phyloP scores from a whole-genome alignment of 2,329 filamentous ascomycete species.

The Colletotrichum sansevieriae region DNA sequence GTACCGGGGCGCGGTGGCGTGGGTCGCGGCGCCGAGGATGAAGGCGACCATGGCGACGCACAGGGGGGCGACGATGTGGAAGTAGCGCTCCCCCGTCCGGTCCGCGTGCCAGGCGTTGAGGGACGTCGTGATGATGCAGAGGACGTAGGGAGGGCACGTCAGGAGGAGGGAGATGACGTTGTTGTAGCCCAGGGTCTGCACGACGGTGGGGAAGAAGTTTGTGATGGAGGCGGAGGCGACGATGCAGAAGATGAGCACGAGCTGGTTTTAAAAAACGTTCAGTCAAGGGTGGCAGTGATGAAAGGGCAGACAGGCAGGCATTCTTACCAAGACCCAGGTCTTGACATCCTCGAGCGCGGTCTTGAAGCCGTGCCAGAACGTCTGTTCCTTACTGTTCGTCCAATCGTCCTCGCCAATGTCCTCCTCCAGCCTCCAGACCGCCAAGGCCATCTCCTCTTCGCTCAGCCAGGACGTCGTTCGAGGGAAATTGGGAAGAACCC shows the following conservation, averaged over 20 bases:
- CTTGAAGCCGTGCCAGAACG: constrained; percentile 65
- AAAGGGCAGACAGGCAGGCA: too few relatives aligned
- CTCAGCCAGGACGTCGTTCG: constrained; percentile 44
- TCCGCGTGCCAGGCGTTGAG: constrained; percentile 79
- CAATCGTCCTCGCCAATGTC: constrained; percentile 76
- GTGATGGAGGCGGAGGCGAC: constrained; percentile 70
- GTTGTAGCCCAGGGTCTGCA: constrained; percentile 74
- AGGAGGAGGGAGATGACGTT: constrained; percentile 72
- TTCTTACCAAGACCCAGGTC: constrained; percentile 68
- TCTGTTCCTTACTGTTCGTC: constrained; percentile 68
- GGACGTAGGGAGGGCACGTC: constrained; percentile 75
- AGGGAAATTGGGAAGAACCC: constrained; percentile 77
- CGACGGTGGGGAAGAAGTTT: constrained; percentile 80
- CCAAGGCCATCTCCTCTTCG: constrained; percentile 62
- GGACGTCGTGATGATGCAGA: constrained; percentile 72
- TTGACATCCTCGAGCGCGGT: constrained; percentile 70
- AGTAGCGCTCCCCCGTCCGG: constrained; percentile 77
- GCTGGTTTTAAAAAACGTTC: constrained; percentile 47
- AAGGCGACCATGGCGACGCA: constrained; percentile 73
- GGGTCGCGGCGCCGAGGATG: constrained; percentile 76
- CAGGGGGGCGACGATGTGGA: constrained; percentile 74
- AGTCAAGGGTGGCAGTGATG: neutral
- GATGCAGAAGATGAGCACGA: constrained; percentile 70
- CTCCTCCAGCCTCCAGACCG: constrained; percentile 72
- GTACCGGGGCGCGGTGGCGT: constrained; percentile 71